Conservation (phyloP, 2,329 filamentous ascomycete species). For the Lasiodiplodia sp. region DNA sequence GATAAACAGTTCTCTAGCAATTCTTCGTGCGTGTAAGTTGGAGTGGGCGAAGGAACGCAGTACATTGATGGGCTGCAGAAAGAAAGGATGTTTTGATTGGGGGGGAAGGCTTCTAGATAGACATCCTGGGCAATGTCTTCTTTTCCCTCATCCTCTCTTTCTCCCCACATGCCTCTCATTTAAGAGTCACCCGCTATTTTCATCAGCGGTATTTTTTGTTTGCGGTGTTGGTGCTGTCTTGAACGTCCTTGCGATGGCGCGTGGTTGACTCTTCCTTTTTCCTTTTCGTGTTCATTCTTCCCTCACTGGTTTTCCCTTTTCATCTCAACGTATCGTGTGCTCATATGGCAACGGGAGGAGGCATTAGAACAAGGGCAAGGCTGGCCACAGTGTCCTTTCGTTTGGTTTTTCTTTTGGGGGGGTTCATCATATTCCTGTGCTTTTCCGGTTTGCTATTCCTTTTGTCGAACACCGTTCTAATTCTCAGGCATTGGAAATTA, state of each 20-base stretch:
- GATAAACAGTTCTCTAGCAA: conserved; percentile 26
- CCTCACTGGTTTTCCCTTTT: conserved; percentile 4
- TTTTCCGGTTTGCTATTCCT: conserved; percentile 10
- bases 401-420: conserved; percentile 10
- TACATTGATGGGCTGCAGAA: conserved; percentile 18
- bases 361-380: conserved; percentile 30
- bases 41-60: conserved; percentile 26
- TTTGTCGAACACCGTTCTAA: conserved; percentile 22
- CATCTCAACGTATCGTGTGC: conserved; percentile 24
- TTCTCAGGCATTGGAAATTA: conserved; percentile 29
- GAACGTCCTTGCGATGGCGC: conserved; percentile 9
- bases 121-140: conserved; percentile 27
- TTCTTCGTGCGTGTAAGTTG: conserved; percentile 28
- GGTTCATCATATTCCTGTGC: conserved; percentile 21
- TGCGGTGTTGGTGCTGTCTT: conserved; percentile 15
- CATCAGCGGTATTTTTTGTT: conserved; percentile 16
- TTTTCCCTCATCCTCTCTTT: conserved; percentile 24
- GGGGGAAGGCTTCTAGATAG: conserved; percentile 7
- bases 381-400: conserved; percentile 29
- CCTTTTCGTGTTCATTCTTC: conserved; percentile 19
- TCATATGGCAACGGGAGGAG: conserved; percentile 15
- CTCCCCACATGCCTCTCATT: conserved; percentile 25
- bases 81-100: conserved; percentile 1
- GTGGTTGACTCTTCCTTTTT: conserved; percentile 18
- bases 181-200: conserved; percentile 19